Evolutionary conservation across 208 protist genomes (phyloP), one percentile per base, ranked within the genome.

Genomic region (Vickermania ingenoplastis): DNA sequence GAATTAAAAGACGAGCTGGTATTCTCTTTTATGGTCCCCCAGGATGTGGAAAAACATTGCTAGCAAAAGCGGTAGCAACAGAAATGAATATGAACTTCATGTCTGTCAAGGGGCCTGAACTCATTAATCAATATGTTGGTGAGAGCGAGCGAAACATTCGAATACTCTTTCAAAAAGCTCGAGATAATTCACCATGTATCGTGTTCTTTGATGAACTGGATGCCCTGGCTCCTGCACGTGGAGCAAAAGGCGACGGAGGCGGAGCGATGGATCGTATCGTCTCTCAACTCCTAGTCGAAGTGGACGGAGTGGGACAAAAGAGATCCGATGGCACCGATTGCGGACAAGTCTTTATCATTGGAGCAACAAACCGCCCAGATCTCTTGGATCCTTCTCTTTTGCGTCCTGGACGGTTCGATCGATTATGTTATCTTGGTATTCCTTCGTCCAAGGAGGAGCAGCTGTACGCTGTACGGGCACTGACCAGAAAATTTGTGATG

Each of bases 201-300:
- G 77, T 97, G 3, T 97, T 97, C 61, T 97, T 97, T 69, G 91
- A 97, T 59, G 91, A 97, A 67, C 78, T 97, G 14, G 91, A 97
- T 68, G 82, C 90, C 0, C 63, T 97, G 0, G 90, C 82, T 2
- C 91, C 92, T 17, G 86, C 83, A 14, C 81, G 91, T 45, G 88
- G 89, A 1, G 83, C 74, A 4, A 90, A 91, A 56, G 89, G 88
- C 23, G 89, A 97, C 63, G 84, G 77, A 23, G 91, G 89, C 31
- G 89, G 91, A 25, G 91, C 92, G 25, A 97, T 97, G 91, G 91
- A 96, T 71, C 88, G 94, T 36, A 86, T 97, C 30, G 94, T 97
- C 13, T 77, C 87, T n/a, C 94, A 97, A 70, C 71, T 97, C 24
- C 70, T 97, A 14, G 78, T 94, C 17, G 90, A 97, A 63, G 73